Conservation (phyloP, 495 filamentous ascomycete genomes). For the Lasiosphaeria ovina region DNA sequence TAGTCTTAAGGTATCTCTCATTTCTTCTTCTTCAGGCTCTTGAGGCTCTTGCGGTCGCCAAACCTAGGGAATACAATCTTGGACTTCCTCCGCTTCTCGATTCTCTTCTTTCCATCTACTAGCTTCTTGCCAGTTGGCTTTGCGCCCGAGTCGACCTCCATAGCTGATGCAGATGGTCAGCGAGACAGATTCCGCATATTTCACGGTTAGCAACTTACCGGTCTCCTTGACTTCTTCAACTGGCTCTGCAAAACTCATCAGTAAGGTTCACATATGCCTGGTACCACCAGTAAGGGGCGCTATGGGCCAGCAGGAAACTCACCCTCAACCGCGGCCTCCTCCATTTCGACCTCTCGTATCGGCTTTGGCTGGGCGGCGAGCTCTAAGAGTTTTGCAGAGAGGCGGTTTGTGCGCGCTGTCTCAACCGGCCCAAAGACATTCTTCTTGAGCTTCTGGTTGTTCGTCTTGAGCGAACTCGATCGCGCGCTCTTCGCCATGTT, state of each 20-base stretch:
- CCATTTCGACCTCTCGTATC: constrained; percentile 40
- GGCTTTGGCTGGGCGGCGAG: constrained; percentile 66
- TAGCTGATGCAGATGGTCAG: constrained; percentile 33
- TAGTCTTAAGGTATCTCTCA: constrained; percentile 19
- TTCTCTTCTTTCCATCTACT: constrained; percentile 34
- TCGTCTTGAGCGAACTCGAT: constrained; percentile 71
- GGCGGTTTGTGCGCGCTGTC: constrained; percentile 68
- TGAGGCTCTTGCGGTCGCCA: constrained; percentile 39
- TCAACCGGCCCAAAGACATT: constrained; percentile 79
- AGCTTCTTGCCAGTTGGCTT: constrained; percentile 31
- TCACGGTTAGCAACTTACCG: constrained; percentile 28
- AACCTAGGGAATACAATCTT: constrained; percentile 53
- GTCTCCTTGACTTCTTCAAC: constrained; percentile 21
- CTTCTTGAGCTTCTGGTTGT: constrained; percentile 70
- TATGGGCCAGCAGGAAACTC: background rate
- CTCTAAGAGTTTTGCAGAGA: constrained; percentile 77
- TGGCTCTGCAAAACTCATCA: constrained; percentile 15
- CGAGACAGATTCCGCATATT: background rate
- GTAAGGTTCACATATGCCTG: background rate
- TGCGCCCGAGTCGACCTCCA: constrained; percentile 48
- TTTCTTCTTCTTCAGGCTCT: constrained; percentile 37
- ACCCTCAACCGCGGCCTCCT: constrained; percentile 26
- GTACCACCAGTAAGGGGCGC: too few species aligned
- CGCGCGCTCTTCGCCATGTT: constrained; percentile 82
- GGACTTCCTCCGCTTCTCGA: constrained; percentile 48